Evolutionary conservation across 768 basidiomycete genomes (phyloP), one percentile per base, ranked within the genome.

Genomic region (Boletus speciosus): DNA sequence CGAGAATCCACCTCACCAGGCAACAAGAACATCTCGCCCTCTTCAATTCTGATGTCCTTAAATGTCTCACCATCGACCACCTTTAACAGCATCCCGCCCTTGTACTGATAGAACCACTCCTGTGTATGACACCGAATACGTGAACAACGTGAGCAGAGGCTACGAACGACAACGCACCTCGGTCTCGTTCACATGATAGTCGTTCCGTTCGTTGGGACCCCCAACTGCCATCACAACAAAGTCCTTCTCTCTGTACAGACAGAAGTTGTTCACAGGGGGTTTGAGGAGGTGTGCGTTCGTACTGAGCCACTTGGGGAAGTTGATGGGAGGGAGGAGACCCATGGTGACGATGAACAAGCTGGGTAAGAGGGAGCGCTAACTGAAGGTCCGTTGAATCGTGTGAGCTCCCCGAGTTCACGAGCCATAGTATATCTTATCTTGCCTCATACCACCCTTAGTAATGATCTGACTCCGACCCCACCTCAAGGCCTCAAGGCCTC

Each of bases 91-190:
- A 98, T 98, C 2, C 80, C 83, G 3, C 96, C 96, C 69, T 94
- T 93, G 76, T 95, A 79, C 67, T 99, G 96, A 72, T 94, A 98
- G 72, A 98, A 98, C 95, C 94, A 98, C 72, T 98, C 96, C 88
- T 93, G 15, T 11, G 40, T 38, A 41, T 34, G 6, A 25, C 3
- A n/a, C 16, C 38, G 27, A 2, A 15, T 34, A 15, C 6, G 5
- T 61, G 47, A 57, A 31, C 14, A 5, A 29, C 4, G 6, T 37
- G 19, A 3, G 11, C 4, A 35, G 25, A 32, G 16, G 15, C n/a
- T 8, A 12, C 25, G 29, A 8, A 32, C 2, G 16, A 15, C 15
- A 6, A 56, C 75, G 42, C 45, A 87, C 89, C 79, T 97, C 93
- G 1, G 95, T 98, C 73, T 97, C 85, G 68, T 98, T 98, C 40